Percentiles rank a stretch among this genome's conserved stretches.
phyloP scores from a whole-genome alignment of 345 rosid species.

The Anastatica hierochuntica region DNA sequence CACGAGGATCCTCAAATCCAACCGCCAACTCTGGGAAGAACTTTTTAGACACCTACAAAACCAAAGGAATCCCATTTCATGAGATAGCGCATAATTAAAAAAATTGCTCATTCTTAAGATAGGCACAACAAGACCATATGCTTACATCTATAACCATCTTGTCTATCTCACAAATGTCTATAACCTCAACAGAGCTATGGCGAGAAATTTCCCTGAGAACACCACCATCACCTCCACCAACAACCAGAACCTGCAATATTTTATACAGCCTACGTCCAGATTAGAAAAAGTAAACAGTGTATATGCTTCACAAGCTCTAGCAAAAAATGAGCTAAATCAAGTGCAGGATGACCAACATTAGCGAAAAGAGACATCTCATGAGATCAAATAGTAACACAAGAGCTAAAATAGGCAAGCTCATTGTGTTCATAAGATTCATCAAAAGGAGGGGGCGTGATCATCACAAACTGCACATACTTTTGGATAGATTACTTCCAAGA shows the following conservation, averaged over 20 bases:
- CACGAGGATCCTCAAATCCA: slow-evolving; percentile 94
- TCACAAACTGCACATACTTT: background rate
- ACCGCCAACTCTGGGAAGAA: slow-evolving; percentile 67
- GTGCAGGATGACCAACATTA: background rate
- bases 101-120: background rate
- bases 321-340: background rate
- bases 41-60: slow-evolving; percentile 58
- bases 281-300: background rate
- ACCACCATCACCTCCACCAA: slow-evolving; percentile 99
- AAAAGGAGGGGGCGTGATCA: background rate
- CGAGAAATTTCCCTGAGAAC: slow-evolving; percentile 89
- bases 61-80: slow-evolving; percentile 1
- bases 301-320: background rate
- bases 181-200: slow-evolving; percentile 74
- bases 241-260: slow-evolving; percentile 69
- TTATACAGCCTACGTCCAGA: background rate
- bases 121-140: background rate
- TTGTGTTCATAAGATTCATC: background rate
- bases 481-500: background rate
- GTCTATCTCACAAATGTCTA: slow-evolving; percentile 97
- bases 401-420: background rate
- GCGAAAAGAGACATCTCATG: background rate
- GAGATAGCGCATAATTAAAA: background rate
- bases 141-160: slow-evolving; percentile 94
- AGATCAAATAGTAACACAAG: background rate